phyloP scores from a whole-genome alignment of 495 filamentous ascomycete genomes.

The Beverwykella pulmonaria region DNA sequence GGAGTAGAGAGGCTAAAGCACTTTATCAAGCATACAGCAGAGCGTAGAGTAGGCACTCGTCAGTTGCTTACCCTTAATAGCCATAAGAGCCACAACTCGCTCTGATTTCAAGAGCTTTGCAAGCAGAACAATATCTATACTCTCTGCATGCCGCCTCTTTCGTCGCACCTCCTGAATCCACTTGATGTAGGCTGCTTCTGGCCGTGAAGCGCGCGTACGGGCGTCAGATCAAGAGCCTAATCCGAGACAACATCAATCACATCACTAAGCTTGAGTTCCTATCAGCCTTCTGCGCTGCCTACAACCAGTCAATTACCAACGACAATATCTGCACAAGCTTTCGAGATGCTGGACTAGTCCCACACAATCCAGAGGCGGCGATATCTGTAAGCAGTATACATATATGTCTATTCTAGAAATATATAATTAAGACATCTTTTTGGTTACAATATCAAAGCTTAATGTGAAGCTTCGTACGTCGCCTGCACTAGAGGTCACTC shows the following conservation, averaged over 20 bases:
- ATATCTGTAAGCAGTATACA: no score
- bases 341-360: slow-evolving; percentile 18
- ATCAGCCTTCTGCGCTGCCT: slow-evolving; percentile 16
- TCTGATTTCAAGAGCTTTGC: slow-evolving; percentile 39
- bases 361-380: no score
- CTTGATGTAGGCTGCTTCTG: slow-evolving; percentile 24
- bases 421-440: no score
- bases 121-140: slow-evolving; percentile 40
- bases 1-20: slow-evolving; percentile 17
- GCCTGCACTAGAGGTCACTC: no score
- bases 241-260: slow-evolving; percentile 19
- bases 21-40: no score
- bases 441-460: no score
- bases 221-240: no score
- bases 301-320: slow-evolving; percentile 9
- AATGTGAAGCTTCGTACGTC: no score
- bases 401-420: no score
- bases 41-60: slow-evolving; percentile 15
- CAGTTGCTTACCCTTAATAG: slow-evolving; percentile 44
- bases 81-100: slow-evolving; percentile 33
- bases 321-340: slow-evolving; percentile 29
- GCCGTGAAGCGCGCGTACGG: slow-evolving; percentile 10
- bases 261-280: slow-evolving; percentile 34
- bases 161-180: slow-evolving; percentile 19
- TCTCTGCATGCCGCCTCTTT: slow-evolving; percentile 33